phyloP scores from a whole-genome alignment of 1,284 basidiomycete genomes.

The Melampsora abietis-canadensis region DNA sequence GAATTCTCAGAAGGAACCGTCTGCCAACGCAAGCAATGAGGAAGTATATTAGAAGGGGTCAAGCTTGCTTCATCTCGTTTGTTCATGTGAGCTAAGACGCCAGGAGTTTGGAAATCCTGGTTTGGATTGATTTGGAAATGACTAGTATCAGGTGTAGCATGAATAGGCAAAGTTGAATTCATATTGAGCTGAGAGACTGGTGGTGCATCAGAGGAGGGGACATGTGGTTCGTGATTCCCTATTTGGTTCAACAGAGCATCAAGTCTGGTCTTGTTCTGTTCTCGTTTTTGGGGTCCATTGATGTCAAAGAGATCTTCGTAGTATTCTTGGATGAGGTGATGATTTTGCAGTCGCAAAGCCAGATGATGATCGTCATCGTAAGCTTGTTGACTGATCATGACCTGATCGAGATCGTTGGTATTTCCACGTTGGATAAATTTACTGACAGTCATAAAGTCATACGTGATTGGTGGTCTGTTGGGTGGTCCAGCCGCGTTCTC shows the following conservation, averaged over 20 bases:
- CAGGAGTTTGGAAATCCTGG: slow-evolving; percentile 23
- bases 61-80: slow-evolving; percentile 11
- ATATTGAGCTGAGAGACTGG: not conserved
- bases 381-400: slow-evolving; percentile 13
- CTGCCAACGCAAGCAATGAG: not conserved
- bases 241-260: slow-evolving; percentile 2
- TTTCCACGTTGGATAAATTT: slow-evolving; percentile 32
- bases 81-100: slow-evolving; percentile 16
- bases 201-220: not conserved
- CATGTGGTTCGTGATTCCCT: not conserved
- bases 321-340: slow-evolving; percentile 14
- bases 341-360: slow-evolving; percentile 9
- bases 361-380: slow-evolving; percentile 6
- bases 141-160: slow-evolving; percentile 35
- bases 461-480: slow-evolving; percentile 17
- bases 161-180: not conserved
- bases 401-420: slow-evolving; percentile 16
- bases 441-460: slow-evolving; percentile 36
- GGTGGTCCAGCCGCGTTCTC: slow-evolving; percentile 12
- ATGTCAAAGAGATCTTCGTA: slow-evolving; percentile 32
- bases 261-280: slow-evolving; percentile 17
- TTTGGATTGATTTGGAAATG: slow-evolving; percentile 26
- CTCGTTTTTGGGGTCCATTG: slow-evolving; percentile 15
- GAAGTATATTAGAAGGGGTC: slow-evolving; percentile 24
- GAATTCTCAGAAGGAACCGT: not conserved